These are phyloP conservation scores for Apophysomyces elegans DNA, from an alignment of 371 early-diverging fungal species.

Conservation along the genomic window DNA sequence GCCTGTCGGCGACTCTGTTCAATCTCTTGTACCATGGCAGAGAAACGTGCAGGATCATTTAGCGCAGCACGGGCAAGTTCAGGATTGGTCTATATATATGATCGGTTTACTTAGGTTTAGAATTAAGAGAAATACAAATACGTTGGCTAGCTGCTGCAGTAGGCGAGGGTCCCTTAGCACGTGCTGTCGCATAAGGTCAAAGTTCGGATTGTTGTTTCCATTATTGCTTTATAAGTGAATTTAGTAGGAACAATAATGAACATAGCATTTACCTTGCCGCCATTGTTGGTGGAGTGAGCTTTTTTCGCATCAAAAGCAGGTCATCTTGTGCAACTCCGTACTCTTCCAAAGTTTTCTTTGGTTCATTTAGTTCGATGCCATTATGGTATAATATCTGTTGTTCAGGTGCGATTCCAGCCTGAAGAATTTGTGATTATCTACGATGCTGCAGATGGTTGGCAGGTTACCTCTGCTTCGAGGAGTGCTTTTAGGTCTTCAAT, in stretches of 20 bases:
- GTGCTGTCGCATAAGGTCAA: constrained; percentile 80
- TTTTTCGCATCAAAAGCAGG: constrained; percentile 66
- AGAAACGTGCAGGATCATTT: constrained; percentile 69
- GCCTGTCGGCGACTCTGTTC: constrained; percentile 63
- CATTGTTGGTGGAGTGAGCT: constrained; percentile 14
- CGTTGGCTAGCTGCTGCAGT: constrained; percentile 65
- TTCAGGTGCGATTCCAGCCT: constrained; percentile 63
- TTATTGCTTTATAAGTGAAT: background rate
- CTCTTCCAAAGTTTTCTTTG: constrained; percentile 65
- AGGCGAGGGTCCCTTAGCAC: constrained; percentile 71
- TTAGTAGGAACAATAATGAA: background rate
- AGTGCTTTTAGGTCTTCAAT: constrained; percentile 84
- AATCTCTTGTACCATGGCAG: constrained; percentile 67
- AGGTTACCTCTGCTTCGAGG: constrained; percentile 78
- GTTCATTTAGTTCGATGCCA: constrained; percentile 62
- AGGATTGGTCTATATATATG: constrained; percentile 62
- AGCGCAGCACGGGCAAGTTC: constrained; percentile 72
- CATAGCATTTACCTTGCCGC: constrained; percentile 9
- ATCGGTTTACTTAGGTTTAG: background rate
- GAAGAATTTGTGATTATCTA: background rate
- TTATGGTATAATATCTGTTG: constrained; percentile 60
- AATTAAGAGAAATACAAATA: constrained; percentile 23
- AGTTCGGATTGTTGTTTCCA: constrained; percentile 39
- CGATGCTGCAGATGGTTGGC: background rate
- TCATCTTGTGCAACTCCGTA: constrained; percentile 77